Percentiles rank a stretch among this genome's conserved stretches.
Conservation (phyloP, 1,284 basidiomycete genomes). For the Cutaneotrichosporon sp. region DNA sequence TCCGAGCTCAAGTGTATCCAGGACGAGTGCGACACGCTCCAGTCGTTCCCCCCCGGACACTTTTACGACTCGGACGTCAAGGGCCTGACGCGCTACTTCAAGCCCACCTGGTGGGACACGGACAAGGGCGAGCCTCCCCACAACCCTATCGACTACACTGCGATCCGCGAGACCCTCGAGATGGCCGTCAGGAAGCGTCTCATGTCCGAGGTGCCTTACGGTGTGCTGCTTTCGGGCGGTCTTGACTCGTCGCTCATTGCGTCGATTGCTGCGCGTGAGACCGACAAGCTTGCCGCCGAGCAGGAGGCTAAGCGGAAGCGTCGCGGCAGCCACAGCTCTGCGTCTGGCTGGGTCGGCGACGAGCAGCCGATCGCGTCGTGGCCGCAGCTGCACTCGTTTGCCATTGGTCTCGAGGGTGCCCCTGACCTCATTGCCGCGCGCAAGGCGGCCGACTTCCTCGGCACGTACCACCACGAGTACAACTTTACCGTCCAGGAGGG, state of each 20-base stretch:
- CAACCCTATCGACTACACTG: conserved; percentile 61
- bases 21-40: conserved; percentile 90
- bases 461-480: conserved; percentile 96
- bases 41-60: conserved; percentile 95
- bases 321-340: conserved; percentile 23
- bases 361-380: conserved; percentile 72
- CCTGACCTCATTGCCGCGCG: conserved; percentile 92
- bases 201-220: conserved; percentile 97
- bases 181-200: conserved; percentile 89
- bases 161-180: conserved; percentile 77
- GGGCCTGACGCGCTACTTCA: conserved; percentile 73
- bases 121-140: conserved; percentile 62
- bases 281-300: conserved; percentile 79
- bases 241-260: conserved; percentile 96
- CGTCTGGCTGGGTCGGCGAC: conserved; percentile 24
- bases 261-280: conserved; percentile 92
- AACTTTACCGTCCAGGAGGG: conserved; percentile 99
- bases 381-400: conserved; percentile 98
- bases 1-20: conserved; percentile 92
- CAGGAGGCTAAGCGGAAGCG: conserved; percentile 65
- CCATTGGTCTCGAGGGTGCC: conserved; percentile 90
- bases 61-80: conserved; percentile 78
- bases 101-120: conserved; percentile 81
- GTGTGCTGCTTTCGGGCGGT: conserved; percentile 91
- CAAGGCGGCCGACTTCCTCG: conserved; percentile 88